Conservation (phyloP, 805 yeast species). For the Kodamaea jinghongensis region DNA sequence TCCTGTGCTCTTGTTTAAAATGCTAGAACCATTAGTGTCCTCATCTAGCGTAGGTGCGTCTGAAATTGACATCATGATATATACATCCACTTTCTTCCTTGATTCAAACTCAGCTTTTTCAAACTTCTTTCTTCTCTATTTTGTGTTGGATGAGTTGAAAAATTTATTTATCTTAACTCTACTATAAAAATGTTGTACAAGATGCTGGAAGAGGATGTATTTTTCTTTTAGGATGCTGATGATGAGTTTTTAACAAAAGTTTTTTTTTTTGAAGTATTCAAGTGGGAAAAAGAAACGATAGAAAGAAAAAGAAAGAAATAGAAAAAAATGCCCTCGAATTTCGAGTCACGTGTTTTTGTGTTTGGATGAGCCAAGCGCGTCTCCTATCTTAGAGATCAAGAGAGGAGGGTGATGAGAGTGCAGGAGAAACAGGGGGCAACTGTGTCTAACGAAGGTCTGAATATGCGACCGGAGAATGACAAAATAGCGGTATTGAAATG, state of each 20-base stretch:
- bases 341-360: no score
- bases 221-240: conserved; percentile 2
- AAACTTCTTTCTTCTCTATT: not conserved
- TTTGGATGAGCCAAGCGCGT: no score
- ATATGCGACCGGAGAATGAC: no score
- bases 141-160: conserved; percentile 8
- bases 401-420: no score
- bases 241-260: conserved; percentile 4
- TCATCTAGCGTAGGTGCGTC: conserved; percentile 10
- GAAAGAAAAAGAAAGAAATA: conserved; percentile 3
- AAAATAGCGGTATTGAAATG: no score
- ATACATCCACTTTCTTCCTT: conserved; percentile 5
- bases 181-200: conserved; percentile 10
- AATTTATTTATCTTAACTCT: conserved; percentile 7
- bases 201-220: conserved; percentile 4
- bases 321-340: not conserved
- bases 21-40: conserved; percentile 5
- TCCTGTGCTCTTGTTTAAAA: conserved; percentile 4
- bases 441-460: no score
- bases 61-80: conserved; percentile 11
- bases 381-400: no score
- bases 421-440: no score
- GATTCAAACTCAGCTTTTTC: not conserved
- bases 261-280: conserved; percentile 1
- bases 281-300: conserved; percentile 6